These are phyloP conservation scores for Simplicillium aogashimaense DNA, from an alignment of 2,329 filamentous ascomycete species.

Conservation along the genomic window DNA sequence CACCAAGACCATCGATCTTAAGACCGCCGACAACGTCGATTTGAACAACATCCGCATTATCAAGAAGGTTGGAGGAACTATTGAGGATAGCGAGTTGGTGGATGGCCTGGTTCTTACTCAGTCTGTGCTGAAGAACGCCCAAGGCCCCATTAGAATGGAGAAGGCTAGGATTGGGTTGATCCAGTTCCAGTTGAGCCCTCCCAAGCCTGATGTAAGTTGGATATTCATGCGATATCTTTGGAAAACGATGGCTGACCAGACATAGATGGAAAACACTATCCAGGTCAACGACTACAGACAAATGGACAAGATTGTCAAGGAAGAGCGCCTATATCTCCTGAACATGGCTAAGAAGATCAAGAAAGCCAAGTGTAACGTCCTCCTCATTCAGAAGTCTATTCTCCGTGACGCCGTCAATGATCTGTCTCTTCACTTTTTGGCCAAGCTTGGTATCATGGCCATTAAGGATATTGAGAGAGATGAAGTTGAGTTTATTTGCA, in stretches of 20 bases:
- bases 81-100: conserved; percentile 95
- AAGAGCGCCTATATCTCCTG: conserved; percentile 93
- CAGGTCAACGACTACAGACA: conserved; percentile 98
- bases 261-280: conserved; percentile 96
- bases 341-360: conserved; percentile 99
- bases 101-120: conserved; percentile 91
- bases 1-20: conserved; percentile 88
- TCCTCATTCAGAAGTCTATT: conserved; percentile 97
- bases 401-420: conserved; percentile 97
- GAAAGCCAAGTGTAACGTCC: conserved; percentile 98
- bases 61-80: conserved; percentile 96
- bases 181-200: conserved; percentile 96
- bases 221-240: not conserved
- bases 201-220: conserved; percentile 77
- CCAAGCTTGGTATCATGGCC: conserved; percentile 89
- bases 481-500: conserved; percentile 99
- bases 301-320: conserved; percentile 99
- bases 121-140: conserved; percentile 84
- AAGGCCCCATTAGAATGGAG: conserved; percentile 86
- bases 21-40: conserved; percentile 93
- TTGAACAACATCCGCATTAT: conserved; percentile 93
- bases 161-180: conserved; percentile 96
- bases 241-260: conserved; percentile 10
- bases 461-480: conserved; percentile 98
- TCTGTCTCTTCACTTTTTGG: conserved; percentile 91